Percentiles rank a stretch among this genome's conserved stretches.
Evolutionary conservation across 2,329 filamentous ascomycete genomes (phyloP).

Genomic region (Huntiella decipiens): DNA sequence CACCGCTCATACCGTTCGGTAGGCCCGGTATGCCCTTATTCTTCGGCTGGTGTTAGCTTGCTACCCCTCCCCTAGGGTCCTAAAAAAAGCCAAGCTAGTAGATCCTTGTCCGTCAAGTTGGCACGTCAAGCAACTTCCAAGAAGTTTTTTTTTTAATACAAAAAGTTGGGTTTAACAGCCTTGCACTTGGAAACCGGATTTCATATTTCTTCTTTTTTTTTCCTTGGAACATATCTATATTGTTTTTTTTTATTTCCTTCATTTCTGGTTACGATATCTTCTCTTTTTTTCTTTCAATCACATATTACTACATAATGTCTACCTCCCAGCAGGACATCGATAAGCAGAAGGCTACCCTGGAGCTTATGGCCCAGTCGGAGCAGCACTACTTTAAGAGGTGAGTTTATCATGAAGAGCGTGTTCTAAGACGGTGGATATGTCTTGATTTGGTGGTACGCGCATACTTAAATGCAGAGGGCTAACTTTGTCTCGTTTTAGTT

Average conservation of each 20-base stretch:
- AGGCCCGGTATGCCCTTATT: too few relatives aligned
- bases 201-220: background rate
- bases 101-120: too few relatives aligned
- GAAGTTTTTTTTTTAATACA: background rate
- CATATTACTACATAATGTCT: slow-evolving; percentile 7
- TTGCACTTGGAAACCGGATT: background rate
- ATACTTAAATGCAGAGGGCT: too few relatives aligned
- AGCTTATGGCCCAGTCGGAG: slow-evolving; percentile 76
- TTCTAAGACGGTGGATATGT: background rate
- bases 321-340: slow-evolving; percentile 41
- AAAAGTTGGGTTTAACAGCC: too few relatives aligned
- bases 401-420: slow-evolving; percentile 12
- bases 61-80: too few relatives aligned
- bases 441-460: background rate
- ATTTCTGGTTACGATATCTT: background rate
- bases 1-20: too few relatives aligned
- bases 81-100: too few relatives aligned
- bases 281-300: slow-evolving; percentile 2
- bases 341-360: slow-evolving; percentile 42
- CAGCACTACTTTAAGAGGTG: slow-evolving; percentile 99
- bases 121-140: background rate
- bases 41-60: too few relatives aligned
- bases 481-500: slow-evolving; percentile 32
- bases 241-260: background rate
- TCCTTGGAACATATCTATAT: too few relatives aligned